Percentiles rank a stretch among this genome's conserved stretches.
Evolutionary conservation across 129 eudicot species (phyloP).

Genomic region (Arctium minus): DNA sequence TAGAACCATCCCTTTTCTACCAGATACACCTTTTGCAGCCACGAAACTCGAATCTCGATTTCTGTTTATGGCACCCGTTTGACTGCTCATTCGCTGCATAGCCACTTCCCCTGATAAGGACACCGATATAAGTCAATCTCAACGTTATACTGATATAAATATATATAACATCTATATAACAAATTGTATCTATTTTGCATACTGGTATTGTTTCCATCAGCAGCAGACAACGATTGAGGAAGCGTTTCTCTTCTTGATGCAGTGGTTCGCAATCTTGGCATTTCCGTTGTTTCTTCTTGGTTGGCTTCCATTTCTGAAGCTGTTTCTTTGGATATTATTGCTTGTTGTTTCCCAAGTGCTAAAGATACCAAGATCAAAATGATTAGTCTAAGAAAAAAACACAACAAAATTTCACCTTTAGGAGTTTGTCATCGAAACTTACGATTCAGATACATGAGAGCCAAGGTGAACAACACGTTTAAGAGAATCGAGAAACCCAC

Average conservation of each 20-base stretch:
- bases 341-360: slow-evolving; percentile 93
- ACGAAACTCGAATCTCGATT: slow-evolving; percentile 44
- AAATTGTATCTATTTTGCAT: neutral
- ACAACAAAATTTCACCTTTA: neutral
- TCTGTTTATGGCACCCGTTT: slow-evolving; percentile 34
- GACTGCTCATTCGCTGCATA: slow-evolving; percentile 61
- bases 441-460: slow-evolving; percentile 82
- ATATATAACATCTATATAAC: too few species aligned
- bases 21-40: slow-evolving; percentile 54
- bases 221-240: slow-evolving; percentile 44
- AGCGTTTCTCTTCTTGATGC: slow-evolving; percentile 45
- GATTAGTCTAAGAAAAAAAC: neutral
- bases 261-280: slow-evolving; percentile 48
- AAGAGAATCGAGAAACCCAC: slow-evolving; percentile 71
- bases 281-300: slow-evolving; percentile 46
- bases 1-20: slow-evolving; percentile 90
- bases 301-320: slow-evolving; percentile 73
- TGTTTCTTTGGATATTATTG: slow-evolving; percentile 77
- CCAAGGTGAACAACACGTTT: slow-evolving; percentile 69
- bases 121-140: neutral
- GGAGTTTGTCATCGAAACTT: slow-evolving; percentile 30
- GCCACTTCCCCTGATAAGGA: slow-evolving; percentile 65
- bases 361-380: neutral
- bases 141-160: neutral
- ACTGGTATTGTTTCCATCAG: slow-evolving; percentile 83